Conservation (phyloP, 768 basidiomycete species). For the Collybiopsis confluens region DNA sequence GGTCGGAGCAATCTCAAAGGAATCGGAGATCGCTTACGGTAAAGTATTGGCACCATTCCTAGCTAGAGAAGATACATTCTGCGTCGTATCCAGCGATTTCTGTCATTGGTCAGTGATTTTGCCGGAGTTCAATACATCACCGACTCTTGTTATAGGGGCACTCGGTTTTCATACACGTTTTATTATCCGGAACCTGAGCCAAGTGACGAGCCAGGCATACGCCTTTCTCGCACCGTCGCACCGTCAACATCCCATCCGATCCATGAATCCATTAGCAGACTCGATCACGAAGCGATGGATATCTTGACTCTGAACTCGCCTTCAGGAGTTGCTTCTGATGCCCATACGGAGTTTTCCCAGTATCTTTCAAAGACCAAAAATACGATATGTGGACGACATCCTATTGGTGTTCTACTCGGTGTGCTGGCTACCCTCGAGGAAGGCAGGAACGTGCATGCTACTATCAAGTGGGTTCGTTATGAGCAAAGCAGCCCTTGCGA, state of each 20-base stretch:
- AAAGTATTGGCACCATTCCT: constrained; percentile 77
- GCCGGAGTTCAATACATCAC: not conserved
- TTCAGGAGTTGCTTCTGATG: constrained; percentile 35
- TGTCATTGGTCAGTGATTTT: constrained; percentile 82
- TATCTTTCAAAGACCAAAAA: constrained; percentile 79
- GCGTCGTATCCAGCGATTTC: constrained; percentile 92
- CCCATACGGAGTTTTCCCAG: constrained; percentile 58
- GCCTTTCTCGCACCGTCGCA: constrained; percentile 40
- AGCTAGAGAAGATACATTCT: constrained; percentile 72
- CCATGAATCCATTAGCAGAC: constrained; percentile 72
- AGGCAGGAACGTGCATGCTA: constrained; percentile 26
- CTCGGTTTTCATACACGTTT: constrained; percentile 81
- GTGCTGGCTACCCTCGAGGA: constrained; percentile 60
- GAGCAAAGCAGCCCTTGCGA: constrained; percentile 84
- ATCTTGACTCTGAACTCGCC: constrained; percentile 54
- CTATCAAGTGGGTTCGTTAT: constrained; percentile 83
- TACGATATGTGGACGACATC: constrained; percentile 96
- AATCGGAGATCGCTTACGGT: constrained; percentile 62
- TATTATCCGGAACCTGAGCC: constrained; percentile 71
- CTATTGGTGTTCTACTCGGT: constrained; percentile 88
- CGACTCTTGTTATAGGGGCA: constrained; percentile 53
- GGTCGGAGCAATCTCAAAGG: constrained; percentile 70
- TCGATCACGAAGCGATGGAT: constrained; percentile 87
- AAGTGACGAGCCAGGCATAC: constrained; percentile 38
- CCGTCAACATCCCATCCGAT: constrained; percentile 60